Base-by-base conservation (phyloP, 345 rosid species). In the Eutrema japonicum region DNA sequence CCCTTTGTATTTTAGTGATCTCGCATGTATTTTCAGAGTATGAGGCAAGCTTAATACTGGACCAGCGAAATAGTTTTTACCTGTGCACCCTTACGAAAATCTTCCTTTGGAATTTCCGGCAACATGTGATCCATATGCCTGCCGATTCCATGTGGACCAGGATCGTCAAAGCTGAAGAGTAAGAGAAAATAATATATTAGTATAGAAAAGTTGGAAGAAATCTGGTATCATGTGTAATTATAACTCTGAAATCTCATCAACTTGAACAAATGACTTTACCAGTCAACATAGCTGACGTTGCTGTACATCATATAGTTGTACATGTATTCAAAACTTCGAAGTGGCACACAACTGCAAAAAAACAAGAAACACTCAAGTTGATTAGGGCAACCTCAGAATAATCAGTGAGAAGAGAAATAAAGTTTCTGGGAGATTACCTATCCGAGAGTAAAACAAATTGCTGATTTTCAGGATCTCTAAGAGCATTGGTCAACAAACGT, bases 61-160 rank as follows among this genome's bases (percentile, higher is more conserved):
- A 64, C 51, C 46, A 50, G 22, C 3, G 10, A 75, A 12, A 60
- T 42, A 50, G 61, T 6, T 47, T 13, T 71, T 79, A 96, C 99
- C 98, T 96, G 99, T 26, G 99, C 94, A 76, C 99, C 98, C 85
- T 96, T 96, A 75, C 96, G 85, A 69, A 96, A 96, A 78, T 96
- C 90, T 80, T 90, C 89, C 83, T 76, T 81, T 77, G 89, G 93
- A 30, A 96, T 74, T 81, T 88, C 99, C 11, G 99, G 98, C 63
- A 88, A 75, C 99, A 96, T 96, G 81, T 88, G 95, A 41, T 89
- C 96, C 65, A 91, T 84, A 73, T 96, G 92, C 79, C 99, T 87
- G 61, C 99, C 99, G 56, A 76, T 86, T 71, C 99, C 99, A 86
- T 92, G 95, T 3, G 96, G 98, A 63, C 99, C 99, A 58, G 93